These are phyloP conservation scores for Chalciporus pseudorubinellus DNA, from an alignment of 768 basidiomycete genomes.

Conservation along the genomic window DNA sequence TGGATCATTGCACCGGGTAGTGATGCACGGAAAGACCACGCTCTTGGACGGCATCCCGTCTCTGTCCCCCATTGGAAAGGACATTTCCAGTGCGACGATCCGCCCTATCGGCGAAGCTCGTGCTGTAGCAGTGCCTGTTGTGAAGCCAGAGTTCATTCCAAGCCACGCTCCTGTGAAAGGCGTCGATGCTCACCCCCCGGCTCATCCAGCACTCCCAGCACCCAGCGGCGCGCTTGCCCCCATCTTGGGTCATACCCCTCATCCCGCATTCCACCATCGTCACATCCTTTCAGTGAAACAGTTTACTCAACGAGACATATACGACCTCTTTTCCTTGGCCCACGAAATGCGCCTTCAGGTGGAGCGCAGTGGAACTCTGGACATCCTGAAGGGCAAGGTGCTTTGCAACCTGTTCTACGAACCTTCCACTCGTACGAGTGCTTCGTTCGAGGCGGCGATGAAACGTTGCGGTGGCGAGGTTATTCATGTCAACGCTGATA, in stretches of 20 bases:
- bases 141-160: conserved; percentile 29
- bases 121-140: conserved; percentile 13
- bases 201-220: conserved; percentile 6
- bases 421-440: conserved; percentile 91
- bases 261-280: conserved; percentile 88
- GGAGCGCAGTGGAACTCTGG: conserved; percentile 84
- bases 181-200: conserved; percentile 23
- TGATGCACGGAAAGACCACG: conserved; percentile 84
- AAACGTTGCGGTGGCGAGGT: conserved; percentile 96
- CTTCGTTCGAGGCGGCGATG: conserved; percentile 98
- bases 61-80: conserved; percentile 58
- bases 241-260: conserved; percentile 38
- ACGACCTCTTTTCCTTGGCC: conserved; percentile 91
- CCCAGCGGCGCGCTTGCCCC: conserved; percentile 17
- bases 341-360: conserved; percentile 97
- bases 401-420: conserved; percentile 95
- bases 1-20: conserved; percentile 86
- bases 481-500: conserved; percentile 75
- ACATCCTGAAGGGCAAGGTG: conserved; percentile 88
- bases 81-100: conserved; percentile 64
- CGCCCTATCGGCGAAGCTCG: conserved; percentile 37
- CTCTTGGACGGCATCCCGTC: conserved; percentile 83
- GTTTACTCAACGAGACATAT: conserved; percentile 83
- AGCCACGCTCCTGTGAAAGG: conserved; percentile 34
- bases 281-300: conserved; percentile 96